A percentile compares a stretch with the other conserved stretches of the same genome.
Conservation (phyloP, 176 grass and related monocot species). For the Canna indica region DNA sequence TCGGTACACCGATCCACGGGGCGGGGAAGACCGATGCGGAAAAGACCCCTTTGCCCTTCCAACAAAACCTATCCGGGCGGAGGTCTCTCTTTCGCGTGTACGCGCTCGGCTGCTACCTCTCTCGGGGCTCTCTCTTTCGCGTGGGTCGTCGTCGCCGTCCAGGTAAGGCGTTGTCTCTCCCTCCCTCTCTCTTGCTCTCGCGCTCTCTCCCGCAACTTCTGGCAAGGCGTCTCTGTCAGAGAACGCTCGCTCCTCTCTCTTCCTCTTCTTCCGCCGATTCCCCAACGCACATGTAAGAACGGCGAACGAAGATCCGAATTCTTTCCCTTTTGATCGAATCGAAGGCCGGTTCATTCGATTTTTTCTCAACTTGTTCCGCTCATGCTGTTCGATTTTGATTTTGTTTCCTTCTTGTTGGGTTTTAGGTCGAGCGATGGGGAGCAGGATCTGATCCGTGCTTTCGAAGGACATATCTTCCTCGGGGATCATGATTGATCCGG, state of each 20-base stretch:
- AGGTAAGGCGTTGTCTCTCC: no score
- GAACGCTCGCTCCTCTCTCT: conserved; percentile 1
- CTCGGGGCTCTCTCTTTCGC: no score
- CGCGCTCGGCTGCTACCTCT: no score
- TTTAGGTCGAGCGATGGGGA: conserved; percentile 28
- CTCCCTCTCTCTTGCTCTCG: no score
- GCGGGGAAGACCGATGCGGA: no score
- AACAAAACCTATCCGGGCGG: no score
- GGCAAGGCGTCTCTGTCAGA: no score
- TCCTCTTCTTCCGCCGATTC: conserved; percentile 15
- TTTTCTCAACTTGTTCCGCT: not conserved
- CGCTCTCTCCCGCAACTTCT: no score
- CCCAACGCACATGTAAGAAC: conserved; percentile 15
- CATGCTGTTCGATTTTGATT: conserved; percentile 1
- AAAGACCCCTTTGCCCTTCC: no score
- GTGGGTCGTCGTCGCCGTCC: no score
- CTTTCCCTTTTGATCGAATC: not conserved
- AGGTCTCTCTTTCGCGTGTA: no score
- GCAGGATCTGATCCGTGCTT: conserved; percentile 4
- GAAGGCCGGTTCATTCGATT: not conserved
- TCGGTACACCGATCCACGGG: no score
- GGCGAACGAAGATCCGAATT: not conserved
- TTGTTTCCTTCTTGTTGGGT: not conserved
- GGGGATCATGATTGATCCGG: conserved; percentile 23
- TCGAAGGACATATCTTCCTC: conserved; percentile 3